Evolutionary conservation across 1,284 basidiomycete species (phyloP).

Genomic region (Ceratobasidium sp.): DNA sequence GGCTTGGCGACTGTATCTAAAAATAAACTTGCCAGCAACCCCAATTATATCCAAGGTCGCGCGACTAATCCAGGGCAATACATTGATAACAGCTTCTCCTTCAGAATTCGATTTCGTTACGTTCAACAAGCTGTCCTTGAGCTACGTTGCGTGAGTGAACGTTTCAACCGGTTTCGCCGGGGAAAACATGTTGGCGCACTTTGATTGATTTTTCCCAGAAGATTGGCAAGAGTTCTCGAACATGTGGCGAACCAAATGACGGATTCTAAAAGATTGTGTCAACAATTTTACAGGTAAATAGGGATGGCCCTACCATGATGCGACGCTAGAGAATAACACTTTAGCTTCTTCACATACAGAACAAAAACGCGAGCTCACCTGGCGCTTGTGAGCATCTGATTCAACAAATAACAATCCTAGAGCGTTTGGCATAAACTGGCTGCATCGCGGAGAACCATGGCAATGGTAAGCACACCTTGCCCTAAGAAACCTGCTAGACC

Average conservation of each 20-base stretch:
- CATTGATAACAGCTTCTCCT: slow-evolving; percentile 17
- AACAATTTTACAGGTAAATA: neutral
- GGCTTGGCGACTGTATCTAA: neutral
- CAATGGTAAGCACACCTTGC: slow-evolving; percentile 19
- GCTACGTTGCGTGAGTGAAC: neutral
- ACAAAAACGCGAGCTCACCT: neutral
- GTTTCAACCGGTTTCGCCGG: neutral
- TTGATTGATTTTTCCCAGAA: slow-evolving; percentile 43
- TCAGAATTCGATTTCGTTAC: neutral
- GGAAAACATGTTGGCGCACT: neutral
- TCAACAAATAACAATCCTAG: slow-evolving; percentile 13
- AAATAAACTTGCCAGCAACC: slow-evolving; percentile 49
- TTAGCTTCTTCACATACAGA: neutral
- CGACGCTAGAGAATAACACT: slow-evolving; percentile 23
- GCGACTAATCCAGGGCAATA: slow-evolving; percentile 41
- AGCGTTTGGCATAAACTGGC: neutral
- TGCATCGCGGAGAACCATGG: no score
- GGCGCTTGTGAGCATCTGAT: slow-evolving; percentile 15
- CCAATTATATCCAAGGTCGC: no score
- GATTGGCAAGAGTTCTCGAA: slow-evolving; percentile 42
- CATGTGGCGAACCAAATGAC: slow-evolving; percentile 42
- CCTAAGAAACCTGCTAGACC: slow-evolving; percentile 17
- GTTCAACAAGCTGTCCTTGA: slow-evolving; percentile 33
- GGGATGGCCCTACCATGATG: slow-evolving; percentile 30
- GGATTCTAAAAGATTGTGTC: slow-evolving; percentile 29